Base-by-base conservation (phyloP, 208 protist genomes). In the Trypanosoma congolense region DNA sequence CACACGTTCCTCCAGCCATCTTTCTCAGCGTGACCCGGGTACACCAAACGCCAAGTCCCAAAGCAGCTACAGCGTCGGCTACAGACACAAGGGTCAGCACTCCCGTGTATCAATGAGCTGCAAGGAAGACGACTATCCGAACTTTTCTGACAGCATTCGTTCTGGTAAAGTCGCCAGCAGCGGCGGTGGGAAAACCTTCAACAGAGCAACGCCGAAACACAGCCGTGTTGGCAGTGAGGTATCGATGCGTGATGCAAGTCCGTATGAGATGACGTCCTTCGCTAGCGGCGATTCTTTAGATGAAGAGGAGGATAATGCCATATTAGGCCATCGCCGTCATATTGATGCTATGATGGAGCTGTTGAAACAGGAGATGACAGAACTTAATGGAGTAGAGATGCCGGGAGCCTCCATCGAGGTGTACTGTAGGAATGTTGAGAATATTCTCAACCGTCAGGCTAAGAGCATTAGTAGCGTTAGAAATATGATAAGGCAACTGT, bases 291-390 rank as follows among this genome's bases (percentile, higher is more conserved):
- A 96, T 60, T 84, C 90, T 61, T 73, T 97, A 42, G 85, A 88
- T 49, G 78, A 75, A 12, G 87, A 97, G 59, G 87, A 97, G 60
- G 89, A 97, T 43, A 85, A 93, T 35, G 60, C 97, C 8, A 94
- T 97, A 42, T 41, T 80, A 1, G 74, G 77, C 5, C 95, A 98
- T 48, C 79, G 91, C 21, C 80, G 88, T 41, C 92, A 98, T 62
- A 94, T 98, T 52, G 87, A 97, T 53, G 80, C 79, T 35, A 91
- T 97, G 73, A 97, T 96, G 87, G 79, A 92, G 54, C 51, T 97
- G 8, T 65, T 97, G 1, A 92, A 93, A 60, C 67, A 91, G 41
- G 93, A 98, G 70, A 96, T 97, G 91, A 80, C 76, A 21, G 83
- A 96, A 61, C 71, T 98, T 8, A 92, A 90, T 68, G 77, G 70